phyloP scores from a whole-genome alignment of 768 basidiomycete species.

The Agrocybe praecox region DNA sequence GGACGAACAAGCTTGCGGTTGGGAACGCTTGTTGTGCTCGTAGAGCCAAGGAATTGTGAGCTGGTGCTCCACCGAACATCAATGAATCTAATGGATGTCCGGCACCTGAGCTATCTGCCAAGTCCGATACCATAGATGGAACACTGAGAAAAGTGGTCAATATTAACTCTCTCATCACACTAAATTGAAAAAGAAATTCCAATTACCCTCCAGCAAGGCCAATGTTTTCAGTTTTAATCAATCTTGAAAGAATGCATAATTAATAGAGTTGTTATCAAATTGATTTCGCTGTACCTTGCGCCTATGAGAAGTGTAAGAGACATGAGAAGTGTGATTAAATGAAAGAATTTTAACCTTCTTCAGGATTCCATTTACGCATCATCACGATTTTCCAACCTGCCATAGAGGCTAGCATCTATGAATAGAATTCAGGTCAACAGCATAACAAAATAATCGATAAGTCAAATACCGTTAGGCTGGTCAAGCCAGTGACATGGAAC shows the following conservation, averaged over 20 bases:
- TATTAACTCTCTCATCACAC: neutral
- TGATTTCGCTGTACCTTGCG: constrained; percentile 14
- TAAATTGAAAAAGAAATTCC: neutral
- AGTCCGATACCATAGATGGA: constrained; percentile 63
- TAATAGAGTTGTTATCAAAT: neutral
- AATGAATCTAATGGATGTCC: constrained; percentile 45
- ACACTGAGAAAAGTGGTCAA: constrained; percentile 35
- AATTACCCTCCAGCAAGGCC: constrained; percentile 53
- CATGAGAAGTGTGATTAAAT: constrained; percentile 4
- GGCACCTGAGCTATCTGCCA: constrained; percentile 48
- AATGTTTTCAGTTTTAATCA: constrained; percentile 57
- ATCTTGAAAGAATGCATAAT: constrained; percentile 24
- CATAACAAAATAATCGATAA: neutral
- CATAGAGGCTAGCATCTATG: constrained; percentile 55
- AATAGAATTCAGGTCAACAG: neutral
- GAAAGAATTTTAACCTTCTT: constrained; percentile 43
- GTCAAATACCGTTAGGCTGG: constrained; percentile 43
- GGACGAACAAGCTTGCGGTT: constrained; percentile 40
- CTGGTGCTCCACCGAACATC: constrained; percentile 55
- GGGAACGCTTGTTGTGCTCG: constrained; percentile 50
- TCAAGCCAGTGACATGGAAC: constrained; percentile 67
- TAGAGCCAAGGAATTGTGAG: constrained; percentile 48
- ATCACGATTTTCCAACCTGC: constrained; percentile 58
- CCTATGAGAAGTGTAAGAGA: constrained; percentile 16
- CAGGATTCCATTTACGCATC: constrained; percentile 58